Percentiles rank a stretch among this genome's conserved stretches.
phyloP scores from a whole-genome alignment of 2,329 filamentous ascomycete genomes.

The Fusarium algeriense region DNA sequence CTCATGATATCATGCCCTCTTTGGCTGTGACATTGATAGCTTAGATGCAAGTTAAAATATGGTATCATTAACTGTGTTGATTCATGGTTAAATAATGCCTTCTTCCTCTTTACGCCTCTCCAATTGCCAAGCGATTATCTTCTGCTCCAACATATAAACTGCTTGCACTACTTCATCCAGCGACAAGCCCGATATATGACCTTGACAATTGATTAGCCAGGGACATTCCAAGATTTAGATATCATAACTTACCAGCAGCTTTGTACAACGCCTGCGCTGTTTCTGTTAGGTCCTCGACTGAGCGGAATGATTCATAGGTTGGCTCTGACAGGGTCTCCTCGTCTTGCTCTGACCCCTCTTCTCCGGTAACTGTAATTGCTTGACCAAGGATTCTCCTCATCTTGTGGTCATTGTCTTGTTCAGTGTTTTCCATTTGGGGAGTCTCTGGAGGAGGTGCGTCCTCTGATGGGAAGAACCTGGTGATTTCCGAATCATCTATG shows the following conservation, averaged over 20 bases:
- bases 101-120: conserved; percentile 3
- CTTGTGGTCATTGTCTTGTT: conserved; percentile 45
- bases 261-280: conserved; percentile 50
- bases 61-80: background rate
- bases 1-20: conserved; percentile 28
- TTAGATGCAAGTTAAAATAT: conserved; percentile 2
- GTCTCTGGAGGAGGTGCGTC: conserved; percentile 31
- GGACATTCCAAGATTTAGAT: background rate
- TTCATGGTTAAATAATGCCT: background rate
- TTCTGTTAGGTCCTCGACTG: conserved; percentile 49
- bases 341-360: conserved; percentile 16
- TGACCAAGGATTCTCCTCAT: conserved; percentile 39
- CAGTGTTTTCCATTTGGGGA: conserved; percentile 38
- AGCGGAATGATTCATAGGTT: conserved; percentile 51
- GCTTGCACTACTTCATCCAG: conserved; percentile 52
- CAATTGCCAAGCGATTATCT: conserved; percentile 53
- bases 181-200: conserved; percentile 50
- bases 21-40: background rate
- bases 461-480: conserved; percentile 54
- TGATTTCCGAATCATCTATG: conserved; percentile 47
- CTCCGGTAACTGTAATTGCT: conserved; percentile 21
- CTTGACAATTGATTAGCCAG: conserved; percentile 41
- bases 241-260: conserved; percentile 48
- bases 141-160: conserved; percentile 55
- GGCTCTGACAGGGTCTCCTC: conserved; percentile 5